Conservation (phyloP, 305 asterid genomes). For the Fraxinus latifolia region DNA sequence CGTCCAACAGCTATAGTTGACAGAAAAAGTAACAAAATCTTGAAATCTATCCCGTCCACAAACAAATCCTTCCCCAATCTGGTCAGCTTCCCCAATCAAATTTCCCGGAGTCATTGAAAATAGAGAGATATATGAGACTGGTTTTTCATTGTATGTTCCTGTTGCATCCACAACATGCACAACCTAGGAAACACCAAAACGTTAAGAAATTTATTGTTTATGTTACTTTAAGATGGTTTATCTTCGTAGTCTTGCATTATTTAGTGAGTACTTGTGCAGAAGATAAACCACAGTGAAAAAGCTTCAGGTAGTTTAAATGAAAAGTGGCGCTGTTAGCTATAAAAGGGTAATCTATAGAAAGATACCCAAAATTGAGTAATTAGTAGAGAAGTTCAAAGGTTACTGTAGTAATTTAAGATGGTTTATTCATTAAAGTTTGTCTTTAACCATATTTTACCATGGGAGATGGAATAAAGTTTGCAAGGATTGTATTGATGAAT, state of each 20-base stretch:
- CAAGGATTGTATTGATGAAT: background rate
- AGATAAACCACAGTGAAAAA: background rate
- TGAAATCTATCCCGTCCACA: conserved; percentile 63
- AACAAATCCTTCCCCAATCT: conserved; percentile 70
- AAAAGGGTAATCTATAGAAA: background rate
- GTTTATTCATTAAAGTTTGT: background rate
- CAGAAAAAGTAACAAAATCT: conserved; percentile 82
- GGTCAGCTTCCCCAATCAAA: conserved; percentile 61
- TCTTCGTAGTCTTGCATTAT: background rate
- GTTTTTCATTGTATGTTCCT: conserved; percentile 37
- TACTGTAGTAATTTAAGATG: background rate
- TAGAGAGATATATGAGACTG: conserved; percentile 59
- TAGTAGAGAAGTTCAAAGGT: background rate
- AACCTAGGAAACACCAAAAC: conserved; percentile 42
- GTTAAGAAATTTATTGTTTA: background rate
- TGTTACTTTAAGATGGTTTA: background rate
- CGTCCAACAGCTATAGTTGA: conserved; percentile 76
- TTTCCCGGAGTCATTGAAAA: conserved; percentile 88
- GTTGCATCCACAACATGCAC: conserved; percentile 83
- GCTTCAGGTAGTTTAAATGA: background rate
- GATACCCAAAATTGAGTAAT: background rate
- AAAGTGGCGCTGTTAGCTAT: background rate
- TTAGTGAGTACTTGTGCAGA: background rate
- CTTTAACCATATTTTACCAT: background rate
- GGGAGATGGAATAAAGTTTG: background rate